A percentile compares a stretch with the other conserved stretches of the same genome.
Evolutionary conservation across 108 stramenopile species (phyloP).

Genomic region (Mediolabrus comicus): DNA sequence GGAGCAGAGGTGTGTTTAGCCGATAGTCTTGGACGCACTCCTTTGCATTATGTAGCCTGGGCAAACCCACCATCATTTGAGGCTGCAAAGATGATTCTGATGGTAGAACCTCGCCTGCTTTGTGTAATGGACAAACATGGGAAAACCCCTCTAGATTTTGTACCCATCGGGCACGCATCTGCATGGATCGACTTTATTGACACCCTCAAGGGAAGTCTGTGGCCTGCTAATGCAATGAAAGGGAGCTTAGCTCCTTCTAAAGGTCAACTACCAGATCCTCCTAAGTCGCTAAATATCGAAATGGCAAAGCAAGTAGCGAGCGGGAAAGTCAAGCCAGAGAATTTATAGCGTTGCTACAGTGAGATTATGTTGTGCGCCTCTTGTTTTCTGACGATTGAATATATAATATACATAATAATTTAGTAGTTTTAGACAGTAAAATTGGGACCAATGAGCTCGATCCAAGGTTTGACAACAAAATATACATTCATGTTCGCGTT

Average conservation of each 20-base stretch:
- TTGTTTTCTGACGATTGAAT: too few species aligned
- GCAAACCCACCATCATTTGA: conserved; percentile 25
- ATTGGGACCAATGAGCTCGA: background rate
- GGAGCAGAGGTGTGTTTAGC: conserved; percentile 43
- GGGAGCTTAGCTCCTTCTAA: conserved; percentile 2
- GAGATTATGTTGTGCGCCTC: too few species aligned
- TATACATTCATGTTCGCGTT: background rate
- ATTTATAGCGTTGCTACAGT: conserved; percentile 8
- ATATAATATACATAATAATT: too few species aligned
- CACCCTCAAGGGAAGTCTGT: conserved; percentile 11
- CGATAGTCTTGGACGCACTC: conserved; percentile 46
- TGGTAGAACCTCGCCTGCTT: conserved; percentile 21
- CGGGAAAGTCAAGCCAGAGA: conserved; percentile 34
- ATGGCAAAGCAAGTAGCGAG: conserved; percentile 42
- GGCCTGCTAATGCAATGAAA: conserved; percentile 7
- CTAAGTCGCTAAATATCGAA: conserved; percentile 25
- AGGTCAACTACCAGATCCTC: conserved; percentile 21
- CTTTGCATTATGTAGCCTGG: conserved; percentile 46
- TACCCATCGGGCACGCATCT: background rate
- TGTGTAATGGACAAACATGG: conserved; percentile 38
- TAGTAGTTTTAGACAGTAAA: background rate
- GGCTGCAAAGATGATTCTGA: conserved; percentile 17
- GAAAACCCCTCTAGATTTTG: conserved; percentile 42
- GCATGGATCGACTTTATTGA: conserved; percentile 30
- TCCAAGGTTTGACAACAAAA: background rate